Evolutionary conservation across 1,284 basidiomycete genomes (phyloP).

Genomic region (Austropuccinia psidii): DNA sequence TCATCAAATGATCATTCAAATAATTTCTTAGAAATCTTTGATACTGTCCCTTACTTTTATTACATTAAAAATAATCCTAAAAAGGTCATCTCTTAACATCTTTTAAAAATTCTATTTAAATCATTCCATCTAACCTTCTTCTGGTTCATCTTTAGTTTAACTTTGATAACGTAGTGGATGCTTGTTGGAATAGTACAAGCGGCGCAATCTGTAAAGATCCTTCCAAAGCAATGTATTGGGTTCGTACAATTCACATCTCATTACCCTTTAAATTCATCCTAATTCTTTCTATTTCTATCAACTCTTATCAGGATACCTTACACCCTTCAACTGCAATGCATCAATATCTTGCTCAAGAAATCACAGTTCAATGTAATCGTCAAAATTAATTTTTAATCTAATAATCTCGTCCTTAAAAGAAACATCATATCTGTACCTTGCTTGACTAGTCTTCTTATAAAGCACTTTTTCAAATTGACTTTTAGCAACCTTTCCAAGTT

Average conservation of each 20-base stretch:
- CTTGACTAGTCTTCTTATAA: too few relatives aligned
- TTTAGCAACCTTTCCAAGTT: too few relatives aligned
- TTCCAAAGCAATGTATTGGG: background rate
- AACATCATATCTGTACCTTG: too few relatives aligned
- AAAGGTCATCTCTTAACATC: background rate
- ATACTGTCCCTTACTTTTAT: background rate
- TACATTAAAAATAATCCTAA: background rate
- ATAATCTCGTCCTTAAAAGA: too few relatives aligned
- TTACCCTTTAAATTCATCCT: too few relatives aligned
- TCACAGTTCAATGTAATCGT: conserved; percentile 14
- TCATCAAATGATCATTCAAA: background rate
- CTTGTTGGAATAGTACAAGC: conserved; percentile 24
- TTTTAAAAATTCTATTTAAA: background rate
- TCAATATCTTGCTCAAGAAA: conserved; percentile 11
- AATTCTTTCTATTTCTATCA: background rate
- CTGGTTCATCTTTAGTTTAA: background rate
- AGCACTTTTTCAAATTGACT: too few relatives aligned
- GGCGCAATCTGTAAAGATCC: conserved; percentile 7
- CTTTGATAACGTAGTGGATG: conserved; percentile 17
- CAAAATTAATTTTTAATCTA: background rate
- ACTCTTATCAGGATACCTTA: conserved; percentile 14
- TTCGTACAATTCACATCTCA: background rate
- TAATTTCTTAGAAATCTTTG: background rate
- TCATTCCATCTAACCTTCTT: background rate
- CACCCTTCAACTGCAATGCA: conserved; percentile 25